Evolutionary conservation across 495 filamentous ascomycete species (phyloP), one percentile per base, ranked within the genome.

Genomic region (Daldinia caldariorum): DNA sequence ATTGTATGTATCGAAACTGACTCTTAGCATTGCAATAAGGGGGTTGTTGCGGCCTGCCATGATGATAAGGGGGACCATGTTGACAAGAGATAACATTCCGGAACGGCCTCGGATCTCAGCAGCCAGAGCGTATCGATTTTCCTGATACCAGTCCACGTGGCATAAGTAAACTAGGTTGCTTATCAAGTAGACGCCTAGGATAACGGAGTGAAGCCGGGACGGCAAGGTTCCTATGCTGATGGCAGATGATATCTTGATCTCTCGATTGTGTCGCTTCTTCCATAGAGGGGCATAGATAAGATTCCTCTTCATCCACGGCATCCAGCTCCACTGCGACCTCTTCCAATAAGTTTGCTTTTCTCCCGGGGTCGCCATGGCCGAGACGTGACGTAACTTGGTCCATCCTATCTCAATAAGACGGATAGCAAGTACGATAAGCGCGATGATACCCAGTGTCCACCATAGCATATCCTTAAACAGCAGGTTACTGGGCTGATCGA

Each of bases 1-100:
- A 75, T 96, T 97, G 82, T 92, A 96, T 1, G 92, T 94, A 77
- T 97, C 93, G 78, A 95, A 97, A 75, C 90, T 92, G 77, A 96
- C 88, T 26, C 86, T 86, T 62, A 94, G 78, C 31, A 94, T 77
- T 4, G 82, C 77, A 62, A 94, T 94, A 18, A 95, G 80, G 16
- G 90, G 91, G 74, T 94, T 96, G 79, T 96, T 96, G 73, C 92
- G 88, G 26, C 91, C 88, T 20, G 92, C 92, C 39, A 96, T 85
- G 43, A 96, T 80, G 58, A 97, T 84, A 3, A 94, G 81, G 4
- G 92, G 91, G 60, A 97, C 88, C 87, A 94, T 85, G 74, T 95
- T 95, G 66, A 92, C 84, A 16, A 90, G 85, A 1, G 92, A 85
- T 75, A 97, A 86, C 8, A 89, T 86, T 34, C 93, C 93, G 6